Percentiles rank a stretch among this genome's conserved stretches.
phyloP scores from a whole-genome alignment of 306 rosid species.

The Trifolium subterraneum region DNA sequence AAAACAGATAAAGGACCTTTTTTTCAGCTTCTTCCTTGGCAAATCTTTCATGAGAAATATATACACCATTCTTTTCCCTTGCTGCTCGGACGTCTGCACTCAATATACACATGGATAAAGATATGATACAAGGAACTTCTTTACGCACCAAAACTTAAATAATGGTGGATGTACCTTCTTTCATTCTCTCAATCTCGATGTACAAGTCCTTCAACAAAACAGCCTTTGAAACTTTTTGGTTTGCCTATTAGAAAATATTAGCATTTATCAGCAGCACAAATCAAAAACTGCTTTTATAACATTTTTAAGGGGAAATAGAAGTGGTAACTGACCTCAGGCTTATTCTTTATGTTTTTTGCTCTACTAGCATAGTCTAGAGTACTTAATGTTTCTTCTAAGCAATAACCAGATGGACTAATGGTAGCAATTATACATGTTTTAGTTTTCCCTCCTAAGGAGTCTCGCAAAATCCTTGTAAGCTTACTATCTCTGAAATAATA shows the following conservation, averaged over 20 bases:
- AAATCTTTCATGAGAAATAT: slow-evolving; percentile 87
- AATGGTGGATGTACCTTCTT: slow-evolving; percentile 67
- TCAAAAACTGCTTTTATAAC: slow-evolving; percentile 23
- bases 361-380: slow-evolving; percentile 94
- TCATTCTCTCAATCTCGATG: slow-evolving; percentile 86
- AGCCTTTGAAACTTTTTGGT: slow-evolving; percentile 90
- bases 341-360: slow-evolving; percentile 90
- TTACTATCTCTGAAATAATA: slow-evolving; percentile 81
- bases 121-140: slow-evolving; percentile 27
- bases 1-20: slow-evolving; percentile 58
- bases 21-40: slow-evolving; percentile 90
- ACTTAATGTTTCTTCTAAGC: slow-evolving; percentile 92
- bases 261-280: slow-evolving; percentile 20
- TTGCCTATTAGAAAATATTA: slow-evolving; percentile 62
- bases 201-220: slow-evolving; percentile 88
- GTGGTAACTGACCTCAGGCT: slow-evolving; percentile 79
- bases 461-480: slow-evolving; percentile 91
- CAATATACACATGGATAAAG: slow-evolving; percentile 18
- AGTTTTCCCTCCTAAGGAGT: slow-evolving; percentile 97
- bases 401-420: slow-evolving; percentile 78
- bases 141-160: slow-evolving; percentile 24
- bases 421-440: slow-evolving; percentile 97
- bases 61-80: slow-evolving; percentile 94
- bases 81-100: slow-evolving; percentile 90
- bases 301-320: slow-evolving; percentile 15